phyloP scores from a whole-genome alignment of 148 eudicot genomes.

The Diospyros kaki region DNA sequence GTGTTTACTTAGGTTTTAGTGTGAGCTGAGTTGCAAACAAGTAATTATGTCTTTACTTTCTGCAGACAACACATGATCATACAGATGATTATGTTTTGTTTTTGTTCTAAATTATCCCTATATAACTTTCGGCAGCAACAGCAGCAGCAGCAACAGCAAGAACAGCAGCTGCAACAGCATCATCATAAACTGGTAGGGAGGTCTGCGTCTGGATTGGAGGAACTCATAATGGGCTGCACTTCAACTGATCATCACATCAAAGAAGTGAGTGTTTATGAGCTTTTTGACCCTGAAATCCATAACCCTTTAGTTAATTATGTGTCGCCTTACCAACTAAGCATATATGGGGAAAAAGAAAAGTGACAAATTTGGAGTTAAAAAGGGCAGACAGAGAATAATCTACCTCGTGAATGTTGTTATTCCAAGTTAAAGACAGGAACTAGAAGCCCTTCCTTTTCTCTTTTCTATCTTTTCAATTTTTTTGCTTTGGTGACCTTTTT shows the following conservation, averaged over 20 bases:
- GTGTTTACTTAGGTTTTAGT: background rate
- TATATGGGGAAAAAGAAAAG: background rate
- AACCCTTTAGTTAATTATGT: constrained; percentile 1
- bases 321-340: background rate
- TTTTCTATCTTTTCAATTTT: constrained; percentile 28
- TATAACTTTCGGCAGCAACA: constrained; percentile 28
- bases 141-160: constrained; percentile 43
- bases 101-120: constrained; percentile 9
- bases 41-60: constrained; percentile 15
- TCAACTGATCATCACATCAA: constrained; percentile 43
- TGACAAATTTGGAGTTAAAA: background rate
- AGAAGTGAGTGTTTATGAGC: constrained; percentile 35
- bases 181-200: constrained; percentile 76
- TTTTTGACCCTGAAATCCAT: constrained; percentile 50
- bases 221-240: constrained; percentile 93
- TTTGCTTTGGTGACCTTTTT: too few species aligned
- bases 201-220: constrained; percentile 93
- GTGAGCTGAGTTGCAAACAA: constrained; percentile 15
- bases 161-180: constrained; percentile 48
- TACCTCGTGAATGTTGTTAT: constrained; percentile 15
- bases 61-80: constrained; percentile 48
- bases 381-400: constrained; percentile 12
- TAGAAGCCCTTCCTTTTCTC: constrained; percentile 30
- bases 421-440: constrained; percentile 29
- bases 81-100: constrained; percentile 31